Base-by-base conservation (phyloP, 257 asterid genomes). In the Linaria vulgaris region DNA sequence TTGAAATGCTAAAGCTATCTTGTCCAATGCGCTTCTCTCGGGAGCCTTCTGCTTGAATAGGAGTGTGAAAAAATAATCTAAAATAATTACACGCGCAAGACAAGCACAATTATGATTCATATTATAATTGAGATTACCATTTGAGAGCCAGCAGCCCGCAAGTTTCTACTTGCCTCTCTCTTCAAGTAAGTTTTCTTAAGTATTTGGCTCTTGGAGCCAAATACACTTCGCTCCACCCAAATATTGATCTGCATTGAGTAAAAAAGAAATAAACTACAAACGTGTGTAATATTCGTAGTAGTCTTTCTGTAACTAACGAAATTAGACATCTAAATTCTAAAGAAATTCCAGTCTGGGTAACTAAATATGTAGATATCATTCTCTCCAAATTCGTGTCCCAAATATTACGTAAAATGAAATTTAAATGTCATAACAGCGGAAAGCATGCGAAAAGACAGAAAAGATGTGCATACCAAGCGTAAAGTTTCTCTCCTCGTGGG, bases 161-260 rank as follows among this genome's bases (percentile, higher is more conserved):
- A 70, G 67, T 73, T 80, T 74, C 82, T 82, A 60, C 79, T 91
- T 64, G 67, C 30, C 25, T 80, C 83, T 72, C 79, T 83, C 66
- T 84, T 81, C 23, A 66, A 78, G 51, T 87, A 81, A 83, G 85
- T 97, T 79, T 87, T 91, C 86, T 87, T 94, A 13, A 94, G 95
- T 76, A 84, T 65, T 70, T 84, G 96, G 54, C 97, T 95, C 61
- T 95, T 83, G 37, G 99, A 87, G 69, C 97, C 97, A 74, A 94
- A 94, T 54, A 94, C 99, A 76, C 90, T 94, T 58, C 97, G 82
- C 68, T 94, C 96, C 63, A 90, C 99, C 99, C 99, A 94, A 52
- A 94, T 94, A 38, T 56, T 72, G 54, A 94, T 84, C 99, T 94
- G 83, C 19, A 71, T 58, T 27, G 34, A 27, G 34, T 44, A 70